Base-by-base conservation (phyloP, 2,329 filamentous ascomycete genomes). In the Sporothrix mexicana region DNA sequence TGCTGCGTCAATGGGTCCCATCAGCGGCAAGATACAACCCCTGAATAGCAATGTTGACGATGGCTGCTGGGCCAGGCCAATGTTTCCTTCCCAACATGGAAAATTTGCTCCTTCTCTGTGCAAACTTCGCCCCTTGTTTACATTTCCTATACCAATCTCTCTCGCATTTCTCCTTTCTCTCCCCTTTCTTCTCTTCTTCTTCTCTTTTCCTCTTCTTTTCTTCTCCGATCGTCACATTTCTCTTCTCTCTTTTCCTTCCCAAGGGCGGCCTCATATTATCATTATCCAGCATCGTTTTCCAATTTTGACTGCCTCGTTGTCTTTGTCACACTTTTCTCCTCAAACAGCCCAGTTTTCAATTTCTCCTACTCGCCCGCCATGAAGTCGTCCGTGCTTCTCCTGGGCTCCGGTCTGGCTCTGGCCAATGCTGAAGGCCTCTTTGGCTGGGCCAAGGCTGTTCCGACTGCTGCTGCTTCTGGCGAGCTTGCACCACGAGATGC, bases 321-420 rank as follows among this genome's bases (percentile, higher is more conserved):
- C 51, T 15, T 71, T 61, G n/a, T 9, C 69, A 69, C 47, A 41
- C 30, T 47, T 62, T 41, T 68, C 43, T 61, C 30, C n/a, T 36
- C 41, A n/a, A 53, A 51, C n/a, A 67, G 9, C 41, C 12, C 61
- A 17, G n/a, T 47, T 20, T 23, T n/a, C 17, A 36, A 69, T 8
- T 41, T n/a, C 53, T 30, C 53, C 49, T 15, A 20, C 41, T 59
- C 49, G 25, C 64, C n/a, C 74, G 73, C 49, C 67, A 76, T 76
- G 75, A 76, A 74, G 73, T 70, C 74, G 23, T 20, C 71, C 12
- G 57, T 74, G 5, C 49, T 76, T 17, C n/a, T 75, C 30, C 45
- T 74, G 17, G 62, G 74, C n/a, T 72, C 72, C 15, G 70, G 67
- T 23, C 55, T 75, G 43, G 70, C 73, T 41, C 17, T 76, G 15